Conservation (phyloP, 2,329 filamentous ascomycete species). For the Diaporthe vexans region DNA sequence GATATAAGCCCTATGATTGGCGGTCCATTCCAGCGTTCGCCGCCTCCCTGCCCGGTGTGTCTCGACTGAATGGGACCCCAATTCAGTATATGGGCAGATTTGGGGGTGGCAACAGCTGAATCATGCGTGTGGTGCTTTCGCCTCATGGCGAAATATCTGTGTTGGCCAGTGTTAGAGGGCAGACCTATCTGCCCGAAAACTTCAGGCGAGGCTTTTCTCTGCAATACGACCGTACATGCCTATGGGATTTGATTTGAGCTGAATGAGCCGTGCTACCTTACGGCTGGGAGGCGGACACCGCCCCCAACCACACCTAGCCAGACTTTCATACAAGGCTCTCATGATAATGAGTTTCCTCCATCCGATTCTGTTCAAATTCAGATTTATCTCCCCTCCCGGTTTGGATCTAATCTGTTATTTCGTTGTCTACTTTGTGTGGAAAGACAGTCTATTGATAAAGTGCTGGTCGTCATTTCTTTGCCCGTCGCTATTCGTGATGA, state of each 20-base stretch:
- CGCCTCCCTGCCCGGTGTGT: neutral
- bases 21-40: too few species aligned
- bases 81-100: neutral
- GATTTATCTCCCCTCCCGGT: too few species aligned
- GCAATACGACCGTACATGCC: neutral
- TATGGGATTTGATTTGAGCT: neutral
- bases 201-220: neutral
- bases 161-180: neutral
- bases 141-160: neutral
- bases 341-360: too few species aligned
- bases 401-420: too few species aligned
- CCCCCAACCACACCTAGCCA: neutral
- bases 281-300: neutral
- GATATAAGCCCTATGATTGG: too few species aligned
- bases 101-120: neutral
- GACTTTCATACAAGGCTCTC: neutral
- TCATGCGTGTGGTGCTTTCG: neutral
- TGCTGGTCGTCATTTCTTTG: too few species aligned
- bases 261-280: neutral
- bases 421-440: too few species aligned
- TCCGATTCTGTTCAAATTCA: too few species aligned
- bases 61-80: too few species aligned
- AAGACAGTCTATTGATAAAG: too few species aligned
- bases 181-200: neutral
- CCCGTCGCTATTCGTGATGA: neutral